These are phyloP conservation scores for Cyclaneusma minus DNA, from an alignment of 2,329 filamentous ascomycete genomes.

Conservation along the genomic window DNA sequence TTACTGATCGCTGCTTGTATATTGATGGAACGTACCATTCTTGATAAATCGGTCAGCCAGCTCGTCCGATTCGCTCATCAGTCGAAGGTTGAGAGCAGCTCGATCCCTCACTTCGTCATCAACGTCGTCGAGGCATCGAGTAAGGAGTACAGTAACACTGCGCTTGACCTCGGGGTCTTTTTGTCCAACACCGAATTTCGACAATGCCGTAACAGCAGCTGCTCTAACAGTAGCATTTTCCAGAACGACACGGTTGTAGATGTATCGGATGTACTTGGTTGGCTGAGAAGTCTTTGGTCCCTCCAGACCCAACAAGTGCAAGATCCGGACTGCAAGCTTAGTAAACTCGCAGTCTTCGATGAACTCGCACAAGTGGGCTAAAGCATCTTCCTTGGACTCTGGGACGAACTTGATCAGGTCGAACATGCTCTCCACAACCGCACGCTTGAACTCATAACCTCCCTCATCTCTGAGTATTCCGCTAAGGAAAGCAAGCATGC, in stretches of 20 bases:
- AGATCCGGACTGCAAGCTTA: slow-evolving; percentile 86
- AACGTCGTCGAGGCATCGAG: slow-evolving; percentile 85
- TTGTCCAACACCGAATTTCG: slow-evolving; percentile 94
- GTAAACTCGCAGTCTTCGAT: slow-evolving; percentile 99
- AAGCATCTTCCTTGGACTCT: slow-evolving; percentile 64
- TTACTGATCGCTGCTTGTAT: background rate
- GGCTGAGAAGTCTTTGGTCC: slow-evolving; percentile 90
- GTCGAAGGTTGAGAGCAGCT: slow-evolving; percentile 76
- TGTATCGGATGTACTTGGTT: slow-evolving; percentile 98
- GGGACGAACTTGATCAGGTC: slow-evolving; percentile 98
- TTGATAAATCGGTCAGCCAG: slow-evolving; percentile 79
- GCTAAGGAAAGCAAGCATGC: slow-evolving; percentile 93
- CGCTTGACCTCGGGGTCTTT: slow-evolving; percentile 94
- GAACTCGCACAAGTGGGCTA: slow-evolving; percentile 94
- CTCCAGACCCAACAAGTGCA: slow-evolving; percentile 87
- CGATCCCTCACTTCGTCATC: slow-evolving; percentile 96
- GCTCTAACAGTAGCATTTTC: slow-evolving; percentile 95
- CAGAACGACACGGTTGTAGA: slow-evolving; percentile 94
- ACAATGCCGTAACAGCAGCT: slow-evolving; percentile 84
- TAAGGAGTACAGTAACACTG: slow-evolving; percentile 83
- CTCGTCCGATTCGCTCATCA: slow-evolving; percentile 77
- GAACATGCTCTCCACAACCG: slow-evolving; percentile 98
- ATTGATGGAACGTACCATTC: slow-evolving; percentile 48
- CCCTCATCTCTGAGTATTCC: slow-evolving; percentile 94
- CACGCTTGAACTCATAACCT: slow-evolving; percentile 95